phyloP scores from a whole-genome alignment of 176 grass and related monocot genomes.

The Eleusine indica region DNA sequence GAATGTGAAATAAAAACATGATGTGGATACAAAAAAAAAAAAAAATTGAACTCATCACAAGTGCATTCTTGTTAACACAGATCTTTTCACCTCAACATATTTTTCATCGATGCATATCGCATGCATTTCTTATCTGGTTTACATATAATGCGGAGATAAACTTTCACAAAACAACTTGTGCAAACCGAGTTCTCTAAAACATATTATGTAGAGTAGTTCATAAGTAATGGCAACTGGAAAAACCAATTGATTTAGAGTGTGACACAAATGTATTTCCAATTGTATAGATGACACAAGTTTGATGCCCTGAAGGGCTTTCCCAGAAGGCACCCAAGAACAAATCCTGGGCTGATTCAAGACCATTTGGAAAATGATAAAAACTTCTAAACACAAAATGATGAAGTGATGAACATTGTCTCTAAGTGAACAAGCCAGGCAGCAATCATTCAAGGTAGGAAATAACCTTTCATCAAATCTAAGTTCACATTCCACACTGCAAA shows the following conservation, averaged over 20 bases:
- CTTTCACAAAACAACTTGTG: neutral
- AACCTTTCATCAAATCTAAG: neutral
- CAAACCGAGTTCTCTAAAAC: neutral
- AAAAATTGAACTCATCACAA: conserved; percentile 22
- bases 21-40: conserved; percentile 32
- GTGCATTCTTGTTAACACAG: conserved; percentile 19
- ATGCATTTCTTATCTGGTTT: conserved; percentile 13
- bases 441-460: neutral
- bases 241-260: neutral
- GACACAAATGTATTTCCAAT: neutral
- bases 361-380: neutral
- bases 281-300: neutral
- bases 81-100: neutral
- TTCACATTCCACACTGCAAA: neutral
- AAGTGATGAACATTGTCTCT: neutral
- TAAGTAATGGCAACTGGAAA: neutral
- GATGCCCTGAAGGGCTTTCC: neutral
- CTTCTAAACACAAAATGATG: neutral
- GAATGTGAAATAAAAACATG: conserved; percentile 16
- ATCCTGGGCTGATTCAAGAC: neutral
- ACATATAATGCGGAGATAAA: neutral
- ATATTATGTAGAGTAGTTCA: neutral
- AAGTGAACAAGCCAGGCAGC: neutral
- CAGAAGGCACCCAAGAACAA: neutral
- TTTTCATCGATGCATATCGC: neutral